phyloP scores from a whole-genome alignment of 1,284 basidiomycete species.

The Ganoderma leucocontextum region DNA sequence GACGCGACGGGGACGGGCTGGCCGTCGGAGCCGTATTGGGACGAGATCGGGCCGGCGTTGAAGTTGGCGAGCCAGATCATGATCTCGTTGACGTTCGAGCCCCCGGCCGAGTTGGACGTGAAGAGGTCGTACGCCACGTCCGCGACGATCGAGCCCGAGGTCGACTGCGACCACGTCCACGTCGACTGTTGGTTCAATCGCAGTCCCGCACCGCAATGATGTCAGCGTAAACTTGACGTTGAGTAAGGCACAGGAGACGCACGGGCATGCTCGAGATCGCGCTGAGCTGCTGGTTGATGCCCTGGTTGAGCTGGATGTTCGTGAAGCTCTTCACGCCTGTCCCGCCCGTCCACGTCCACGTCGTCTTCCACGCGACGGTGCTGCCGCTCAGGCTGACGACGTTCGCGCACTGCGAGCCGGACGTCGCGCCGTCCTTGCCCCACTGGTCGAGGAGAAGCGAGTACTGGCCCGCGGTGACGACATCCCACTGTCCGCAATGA shows the following conservation, averaged over 20 bases:
- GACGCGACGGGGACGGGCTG: constrained; percentile 55
- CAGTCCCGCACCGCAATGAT: neutral
- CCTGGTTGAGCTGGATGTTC: constrained; percentile 60
- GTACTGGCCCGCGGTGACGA: constrained; percentile 54
- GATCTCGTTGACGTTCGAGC: constrained; percentile 63
- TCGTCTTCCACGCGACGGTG: constrained; percentile 60
- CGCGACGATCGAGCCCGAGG: constrained; percentile 48
- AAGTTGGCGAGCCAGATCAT: constrained; percentile 75
- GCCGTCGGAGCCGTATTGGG: constrained; percentile 54
- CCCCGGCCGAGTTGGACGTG: constrained; percentile 59
- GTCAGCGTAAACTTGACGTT: constrained; percentile 1
- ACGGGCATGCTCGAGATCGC: constrained; percentile 65
- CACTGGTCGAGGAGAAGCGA: constrained; percentile 60
- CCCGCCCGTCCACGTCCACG: constrained; percentile 63
- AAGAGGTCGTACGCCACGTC: constrained; percentile 72
- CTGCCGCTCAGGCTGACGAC: constrained; percentile 54
- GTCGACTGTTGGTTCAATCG: constrained; percentile 42
- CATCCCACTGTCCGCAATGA: constrained; percentile 61
- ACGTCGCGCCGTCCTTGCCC: constrained; percentile 54
- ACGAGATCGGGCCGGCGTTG: constrained; percentile 66
- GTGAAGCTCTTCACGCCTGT: constrained; percentile 67
- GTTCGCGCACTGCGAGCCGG: constrained; percentile 65
- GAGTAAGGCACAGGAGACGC: constrained; percentile 32
- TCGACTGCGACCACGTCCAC: constrained; percentile 53
- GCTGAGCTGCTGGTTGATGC: constrained; percentile 61